phyloP scores from a whole-genome alignment of 148 eudicot species.

The Chenopodium berlandieri region DNA sequence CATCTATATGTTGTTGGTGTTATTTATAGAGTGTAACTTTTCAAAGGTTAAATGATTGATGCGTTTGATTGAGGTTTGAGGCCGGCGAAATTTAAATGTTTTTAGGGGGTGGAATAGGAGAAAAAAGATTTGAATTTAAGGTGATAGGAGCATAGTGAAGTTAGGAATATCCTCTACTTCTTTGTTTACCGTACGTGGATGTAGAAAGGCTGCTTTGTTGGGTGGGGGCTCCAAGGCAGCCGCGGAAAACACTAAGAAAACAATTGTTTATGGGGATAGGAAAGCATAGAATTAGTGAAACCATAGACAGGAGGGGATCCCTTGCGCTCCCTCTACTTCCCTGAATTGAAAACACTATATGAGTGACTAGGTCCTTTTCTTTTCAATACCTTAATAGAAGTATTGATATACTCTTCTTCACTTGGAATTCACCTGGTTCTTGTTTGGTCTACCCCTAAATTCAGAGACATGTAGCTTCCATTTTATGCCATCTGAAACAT shows the following conservation, averaged over 20 bases:
- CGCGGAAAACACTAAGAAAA: not conserved
- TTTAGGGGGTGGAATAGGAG: no score
- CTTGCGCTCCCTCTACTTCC: not conserved
- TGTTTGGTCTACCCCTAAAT: not conserved
- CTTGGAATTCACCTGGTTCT: not conserved
- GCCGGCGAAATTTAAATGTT: no score
- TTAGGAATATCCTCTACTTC: no score
- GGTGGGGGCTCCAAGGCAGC: not conserved
- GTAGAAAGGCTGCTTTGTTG: no score
- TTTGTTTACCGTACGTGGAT: not conserved
- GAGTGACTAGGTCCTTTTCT: not conserved
- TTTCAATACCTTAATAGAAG: not conserved
- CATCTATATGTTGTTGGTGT: not conserved
- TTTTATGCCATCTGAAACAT: conserved; percentile 1
- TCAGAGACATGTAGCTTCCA: not conserved
- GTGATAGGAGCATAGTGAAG: no score
- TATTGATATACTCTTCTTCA: not conserved
- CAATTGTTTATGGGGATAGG: not conserved
- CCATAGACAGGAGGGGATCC: not conserved
- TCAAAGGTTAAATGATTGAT: not conserved
- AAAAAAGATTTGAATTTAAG: no score
- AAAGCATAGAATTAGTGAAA: not conserved
- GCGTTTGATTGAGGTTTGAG: no score
- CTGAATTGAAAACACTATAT: not conserved
- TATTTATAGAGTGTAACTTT: not conserved